Base-by-base conservation (phyloP, 768 basidiomycete species). In the Mycena capillaripes region DNA sequence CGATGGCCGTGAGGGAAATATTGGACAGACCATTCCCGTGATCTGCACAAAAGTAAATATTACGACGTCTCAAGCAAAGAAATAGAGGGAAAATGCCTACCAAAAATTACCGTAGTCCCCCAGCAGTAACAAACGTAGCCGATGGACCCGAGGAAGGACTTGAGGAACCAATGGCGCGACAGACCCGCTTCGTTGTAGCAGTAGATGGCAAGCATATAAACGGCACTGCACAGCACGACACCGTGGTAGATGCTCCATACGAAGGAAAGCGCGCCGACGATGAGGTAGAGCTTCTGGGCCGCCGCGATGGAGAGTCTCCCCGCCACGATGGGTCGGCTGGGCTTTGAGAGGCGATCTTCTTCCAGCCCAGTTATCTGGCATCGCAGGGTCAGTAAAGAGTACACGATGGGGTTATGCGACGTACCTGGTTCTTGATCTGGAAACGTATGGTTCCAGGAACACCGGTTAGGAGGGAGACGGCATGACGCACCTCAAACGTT, bases 61-160 rank as follows among this genome's bases (percentile, higher is more conserved):
- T 11, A 10, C 7, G 38, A 40, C 0, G 32, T 30, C 3, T 21
- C 12, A 38, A 34, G n/a, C 21, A 30, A 30, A 21, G 53, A 6
- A 25, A 52, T 17, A 8, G 38, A 38, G 9, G 17, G 44, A 14
- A 11, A 11, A 30, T 7, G 58, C 48, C 9, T 29, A 78, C 77
- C 76, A 56, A 78, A 68, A 50, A 76, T 75, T 36, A 67, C 48
- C 2, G 76, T 76, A 14, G 73, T 75, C 19, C 77, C 77, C 77
- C 76, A 78, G 30, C 70, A 75, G 29, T 75, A 76, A 65, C 74
- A 75, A 21, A 76, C 63, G 44, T 78, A 78, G 38, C 76, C 76
- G 21, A 78, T 66, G 12, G 76, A 62, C 10, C 69, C 71, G 16
- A 78, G 38, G 27, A 73, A 62, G 19, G 69, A 70, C 50, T 78